A percentile compares a stretch with the other conserved stretches of the same genome.
Conservation (phyloP, 441 rosid species). For the Gossypium gossypioides region DNA sequence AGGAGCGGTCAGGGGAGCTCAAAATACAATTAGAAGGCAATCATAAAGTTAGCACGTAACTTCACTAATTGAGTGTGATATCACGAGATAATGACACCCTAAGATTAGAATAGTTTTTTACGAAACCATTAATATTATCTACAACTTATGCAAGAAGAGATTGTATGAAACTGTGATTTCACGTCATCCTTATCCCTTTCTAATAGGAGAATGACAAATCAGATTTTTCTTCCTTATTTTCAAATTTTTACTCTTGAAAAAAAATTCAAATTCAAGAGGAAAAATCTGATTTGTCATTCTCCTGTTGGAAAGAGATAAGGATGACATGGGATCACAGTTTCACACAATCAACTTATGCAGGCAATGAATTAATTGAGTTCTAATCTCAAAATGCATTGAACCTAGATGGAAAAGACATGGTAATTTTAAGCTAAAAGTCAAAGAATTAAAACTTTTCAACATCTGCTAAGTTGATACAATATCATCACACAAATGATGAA, state of each 20-base stretch:
- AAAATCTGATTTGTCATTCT: too few species aligned
- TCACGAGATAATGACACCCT: neutral
- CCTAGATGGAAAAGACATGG: neutral
- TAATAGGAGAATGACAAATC: too few species aligned
- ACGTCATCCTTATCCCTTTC: too few species aligned
- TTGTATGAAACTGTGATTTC: too few species aligned
- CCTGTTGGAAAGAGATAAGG: too few species aligned
- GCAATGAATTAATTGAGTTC: neutral
- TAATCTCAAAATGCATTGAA: neutral
- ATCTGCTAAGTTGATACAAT: neutral
- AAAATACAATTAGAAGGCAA: neutral
- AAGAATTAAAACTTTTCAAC: neutral
- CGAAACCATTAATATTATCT: neutral
- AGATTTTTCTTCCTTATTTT: too few species aligned
- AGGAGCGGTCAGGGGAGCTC: neutral
- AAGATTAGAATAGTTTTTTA: neutral
- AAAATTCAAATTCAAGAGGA: too few species aligned
- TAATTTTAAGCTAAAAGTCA: neutral
- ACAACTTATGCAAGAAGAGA: neutral
- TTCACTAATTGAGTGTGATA: neutral
- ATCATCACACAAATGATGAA: neutral
- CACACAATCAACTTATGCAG: neutral
- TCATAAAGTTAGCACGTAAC: neutral
- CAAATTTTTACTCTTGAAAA: too few species aligned
- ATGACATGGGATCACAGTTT: too few species aligned